Evolutionary conservation across 176 grass and related monocot species (phyloP).

Genomic region (Puccinellia tenuiflora): DNA sequence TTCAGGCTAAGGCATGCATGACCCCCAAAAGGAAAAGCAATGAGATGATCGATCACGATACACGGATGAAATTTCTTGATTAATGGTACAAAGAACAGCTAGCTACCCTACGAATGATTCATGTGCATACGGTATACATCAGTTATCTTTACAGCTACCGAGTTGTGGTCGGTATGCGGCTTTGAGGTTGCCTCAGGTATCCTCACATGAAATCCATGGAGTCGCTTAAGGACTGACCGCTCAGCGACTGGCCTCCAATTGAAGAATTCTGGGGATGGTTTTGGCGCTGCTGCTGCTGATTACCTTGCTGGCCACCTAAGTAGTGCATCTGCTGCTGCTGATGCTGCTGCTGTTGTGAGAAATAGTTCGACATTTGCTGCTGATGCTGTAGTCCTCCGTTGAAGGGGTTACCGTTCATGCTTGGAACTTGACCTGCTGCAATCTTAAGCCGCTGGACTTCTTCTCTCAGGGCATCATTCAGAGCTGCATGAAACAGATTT

Average conservation of each 20-base stretch:
- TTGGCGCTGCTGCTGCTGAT: slow-evolving; percentile 39
- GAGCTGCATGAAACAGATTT: slow-evolving; percentile 47
- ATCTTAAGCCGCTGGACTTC: slow-evolving; percentile 84
- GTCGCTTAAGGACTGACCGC: slow-evolving; percentile 45
- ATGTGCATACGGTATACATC: slow-evolving; percentile 42
- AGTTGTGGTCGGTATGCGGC: slow-evolving; percentile 3
- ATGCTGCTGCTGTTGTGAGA: slow-evolving; percentile 42
- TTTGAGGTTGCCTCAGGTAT: neutral
- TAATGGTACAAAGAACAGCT: slow-evolving; percentile 43
- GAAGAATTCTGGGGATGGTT: slow-evolving; percentile 40
- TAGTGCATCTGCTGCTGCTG: slow-evolving; percentile 63
- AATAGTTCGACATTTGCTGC: slow-evolving; percentile 47
- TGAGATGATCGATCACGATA: neutral
- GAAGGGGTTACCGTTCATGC: slow-evolving; percentile 58
- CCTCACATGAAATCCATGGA: slow-evolving; percentile 97
- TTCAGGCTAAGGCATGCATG: slow-evolving; percentile 2
- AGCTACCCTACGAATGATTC: slow-evolving; percentile 34
- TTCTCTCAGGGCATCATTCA: slow-evolving; percentile 75
- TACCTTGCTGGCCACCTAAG: slow-evolving; percentile 34
- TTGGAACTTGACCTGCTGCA: slow-evolving; percentile 56
- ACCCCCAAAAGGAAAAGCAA: neutral
- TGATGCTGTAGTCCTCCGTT: slow-evolving; percentile 60
- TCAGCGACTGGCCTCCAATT: slow-evolving; percentile 48
- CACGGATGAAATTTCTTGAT: slow-evolving; percentile 14
- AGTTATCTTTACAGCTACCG: slow-evolving; percentile 44